Evolutionary conservation across 805 yeast genomes (phyloP), one percentile per base, ranked within the genome.

Genomic region (Lipomyces lipofer): DNA sequence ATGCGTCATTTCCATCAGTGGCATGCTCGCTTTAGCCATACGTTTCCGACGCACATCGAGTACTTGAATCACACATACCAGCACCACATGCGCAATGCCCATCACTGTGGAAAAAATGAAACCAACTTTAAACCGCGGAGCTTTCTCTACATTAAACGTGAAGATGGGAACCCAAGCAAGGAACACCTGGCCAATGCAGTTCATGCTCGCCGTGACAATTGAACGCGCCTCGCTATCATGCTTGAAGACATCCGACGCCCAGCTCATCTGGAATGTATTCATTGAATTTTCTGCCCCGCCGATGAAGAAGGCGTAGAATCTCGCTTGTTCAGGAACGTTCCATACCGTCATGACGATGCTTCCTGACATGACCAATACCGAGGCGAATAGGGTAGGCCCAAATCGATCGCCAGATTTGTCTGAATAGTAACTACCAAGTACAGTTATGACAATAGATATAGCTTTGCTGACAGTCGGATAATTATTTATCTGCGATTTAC

Each of bases 321-420:
- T n/a, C 6, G 40, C 52, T 8, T 24, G 24, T 9, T 49, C 52
- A 13, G 54, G 9, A 15, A 49, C 52, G 15, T 49, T 43, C 67
- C 75, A 85, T 1, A 87, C 79, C 51, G 85, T 73, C 46, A 83
- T 75, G 4, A 84, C 81, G 63, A 88, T 81, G 44, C 86, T 67
- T 0, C 92, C 73, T 66, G 84, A 88, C 60, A 90, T 79, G 10
- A 83, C 80, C 59, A 90, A 71, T 0, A 95, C 86, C 1, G 91
- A 82, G 56, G 82, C 83, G 49, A 90, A 82, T 58, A 91, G 75
- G 60, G 88, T 84, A 5, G 52, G 52, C 2, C 46, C n/a, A 30
- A 49, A 49, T n/a, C 52, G 46, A 29, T 49, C 52, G 6, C 50
- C 50, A n/a, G 52, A 43, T 28, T 49, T 49, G 38, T 49, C 52